Conservation (phyloP, 352 stramenopile genomes). For the Chrysophaeum taylorii region DNA sequence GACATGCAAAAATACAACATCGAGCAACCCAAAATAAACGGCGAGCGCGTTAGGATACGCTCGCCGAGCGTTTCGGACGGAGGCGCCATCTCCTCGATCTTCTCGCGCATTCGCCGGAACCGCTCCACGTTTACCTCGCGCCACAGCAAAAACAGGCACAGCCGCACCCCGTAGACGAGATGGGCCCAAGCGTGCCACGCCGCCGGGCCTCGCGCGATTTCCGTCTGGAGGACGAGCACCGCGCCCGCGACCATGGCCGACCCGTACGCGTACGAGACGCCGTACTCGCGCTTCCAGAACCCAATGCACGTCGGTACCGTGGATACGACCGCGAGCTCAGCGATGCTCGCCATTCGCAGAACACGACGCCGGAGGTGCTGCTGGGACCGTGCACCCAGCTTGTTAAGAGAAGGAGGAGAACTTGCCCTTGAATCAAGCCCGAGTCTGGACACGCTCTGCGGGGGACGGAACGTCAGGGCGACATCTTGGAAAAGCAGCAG, state of each 20-base stretch:
- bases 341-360: neutral
- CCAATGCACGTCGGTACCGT: constrained; percentile 1
- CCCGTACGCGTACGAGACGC: neutral
- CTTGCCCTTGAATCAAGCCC: too few species aligned
- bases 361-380: too few species aligned
- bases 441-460: too few species aligned
- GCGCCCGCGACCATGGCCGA: neutral
- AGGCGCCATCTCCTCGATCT: neutral
- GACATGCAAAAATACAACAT: neutral
- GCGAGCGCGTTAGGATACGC: neutral
- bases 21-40: neutral
- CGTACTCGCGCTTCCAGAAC: constrained; percentile 12
- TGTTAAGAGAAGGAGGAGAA: too few species aligned
- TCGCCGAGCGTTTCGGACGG: neutral
- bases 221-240: neutral
- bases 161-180: neutral
- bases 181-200: neutral
- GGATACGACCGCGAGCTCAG: neutral
- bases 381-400: too few species aligned
- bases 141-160: neutral
- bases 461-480: too few species aligned
- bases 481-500: too few species aligned
- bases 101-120: constrained; percentile 6
- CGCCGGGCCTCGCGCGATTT: neutral
- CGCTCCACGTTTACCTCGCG: neutral